These are phyloP conservation scores for Allium cepa DNA, from an alignment of 106 monocot genomes.

Conservation along the genomic window DNA sequence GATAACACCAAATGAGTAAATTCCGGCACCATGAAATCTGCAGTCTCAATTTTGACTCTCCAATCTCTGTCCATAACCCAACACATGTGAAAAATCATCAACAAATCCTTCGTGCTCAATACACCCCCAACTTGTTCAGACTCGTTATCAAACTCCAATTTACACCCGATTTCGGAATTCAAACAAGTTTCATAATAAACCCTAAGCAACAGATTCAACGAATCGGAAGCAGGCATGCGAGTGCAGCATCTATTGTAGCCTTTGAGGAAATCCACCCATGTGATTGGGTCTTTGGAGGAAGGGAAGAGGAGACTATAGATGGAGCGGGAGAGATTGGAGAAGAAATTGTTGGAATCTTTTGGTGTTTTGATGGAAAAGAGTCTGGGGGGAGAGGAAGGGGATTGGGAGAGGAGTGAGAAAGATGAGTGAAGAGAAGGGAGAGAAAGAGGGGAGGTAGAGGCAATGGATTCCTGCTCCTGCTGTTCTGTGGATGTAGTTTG, in stretches of 20 bases:
- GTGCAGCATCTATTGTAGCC: conserved; percentile 71
- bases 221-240: conserved; percentile 40
- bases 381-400: too few species aligned
- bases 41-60: conserved; percentile 3
- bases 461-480: conserved; percentile 65
- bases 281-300: not conserved
- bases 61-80: conserved; percentile 52
- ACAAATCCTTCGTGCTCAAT: conserved; percentile 31
- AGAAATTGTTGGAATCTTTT: conserved; percentile 12
- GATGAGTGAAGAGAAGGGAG: conserved; percentile 51
- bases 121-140: conserved; percentile 46
- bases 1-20: conserved; percentile 56
- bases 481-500: conserved; percentile 20
- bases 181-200: conserved; percentile 32
- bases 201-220: conserved; percentile 32
- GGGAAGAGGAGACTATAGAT: conserved; percentile 49
- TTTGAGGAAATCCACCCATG: conserved; percentile 55
- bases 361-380: not conserved
- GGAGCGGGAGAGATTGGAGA: conserved; percentile 40
- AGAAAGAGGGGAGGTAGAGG: conserved; percentile 46
- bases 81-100: conserved; percentile 65
- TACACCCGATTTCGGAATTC: conserved; percentile 15
- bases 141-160: conserved; percentile 38
- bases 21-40: conserved; percentile 41
- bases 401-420: conserved; percentile 43